These are phyloP conservation scores for Gloeostereum incarnatum DNA, from an alignment of 768 basidiomycete species.

Conservation along the genomic window DNA sequence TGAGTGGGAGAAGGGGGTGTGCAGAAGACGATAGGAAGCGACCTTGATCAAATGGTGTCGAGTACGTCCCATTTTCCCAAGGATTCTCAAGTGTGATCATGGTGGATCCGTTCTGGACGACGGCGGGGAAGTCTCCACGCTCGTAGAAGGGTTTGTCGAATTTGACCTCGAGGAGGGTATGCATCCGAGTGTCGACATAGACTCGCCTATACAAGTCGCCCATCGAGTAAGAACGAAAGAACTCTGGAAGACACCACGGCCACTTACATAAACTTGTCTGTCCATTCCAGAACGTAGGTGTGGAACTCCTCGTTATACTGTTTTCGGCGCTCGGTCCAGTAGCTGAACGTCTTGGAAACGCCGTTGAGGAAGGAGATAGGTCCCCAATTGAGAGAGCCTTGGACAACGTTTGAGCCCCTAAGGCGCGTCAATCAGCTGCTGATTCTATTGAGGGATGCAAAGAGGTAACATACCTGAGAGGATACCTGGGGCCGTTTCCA, in stretches of 20 bases:
- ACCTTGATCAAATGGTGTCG: constrained; percentile 81
- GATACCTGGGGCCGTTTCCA: too few relatives aligned
- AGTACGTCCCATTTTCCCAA: constrained; percentile 46
- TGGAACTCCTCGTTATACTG: constrained; percentile 45
- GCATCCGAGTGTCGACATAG: constrained; percentile 67
- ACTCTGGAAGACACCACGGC: too few relatives aligned
- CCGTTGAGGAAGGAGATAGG: constrained; percentile 12
- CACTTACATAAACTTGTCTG: constrained; percentile 53
- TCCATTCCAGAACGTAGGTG: constrained; percentile 76
- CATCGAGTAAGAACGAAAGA: too few relatives aligned
- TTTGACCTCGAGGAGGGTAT: constrained; percentile 47
- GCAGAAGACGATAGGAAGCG: constrained; percentile 16
- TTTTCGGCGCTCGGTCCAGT: too few relatives aligned
- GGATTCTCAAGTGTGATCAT: constrained; percentile 50
- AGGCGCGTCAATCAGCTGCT: too few relatives aligned
- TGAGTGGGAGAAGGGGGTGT: constrained; percentile 3
- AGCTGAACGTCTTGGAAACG: too few relatives aligned
- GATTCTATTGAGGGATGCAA: too few relatives aligned
- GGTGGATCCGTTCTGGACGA: constrained; percentile 47
- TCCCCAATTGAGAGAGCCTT: constrained; percentile 5
- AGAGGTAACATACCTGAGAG: too few relatives aligned
- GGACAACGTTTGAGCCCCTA: constrained; percentile 24
- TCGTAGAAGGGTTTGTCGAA: constrained; percentile 58
- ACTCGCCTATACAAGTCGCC: too few relatives aligned
- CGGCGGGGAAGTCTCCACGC: constrained; percentile 57